phyloP scores from a whole-genome alignment of 1,284 basidiomycete genomes.

The Puccinia polysora region DNA sequence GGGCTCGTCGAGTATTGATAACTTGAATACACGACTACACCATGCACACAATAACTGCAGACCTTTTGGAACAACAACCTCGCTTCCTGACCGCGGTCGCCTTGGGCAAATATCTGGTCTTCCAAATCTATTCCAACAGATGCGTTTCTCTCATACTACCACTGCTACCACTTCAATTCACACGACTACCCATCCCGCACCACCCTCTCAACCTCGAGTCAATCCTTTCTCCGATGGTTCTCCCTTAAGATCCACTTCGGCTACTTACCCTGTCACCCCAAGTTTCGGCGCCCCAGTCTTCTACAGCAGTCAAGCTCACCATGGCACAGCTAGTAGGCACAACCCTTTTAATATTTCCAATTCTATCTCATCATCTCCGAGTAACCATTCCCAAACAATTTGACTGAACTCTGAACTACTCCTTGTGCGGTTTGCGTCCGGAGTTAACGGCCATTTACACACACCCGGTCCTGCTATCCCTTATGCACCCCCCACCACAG shows the following conservation, averaged over 20 bases:
- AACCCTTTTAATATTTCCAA: constrained; percentile 6
- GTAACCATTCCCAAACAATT: neutral
- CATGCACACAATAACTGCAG: neutral
- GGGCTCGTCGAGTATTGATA: constrained; percentile 22
- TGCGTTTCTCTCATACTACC: constrained; percentile 1
- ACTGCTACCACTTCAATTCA: too few relatives aligned
- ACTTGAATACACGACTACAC: constrained; percentile 1
- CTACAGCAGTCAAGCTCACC: constrained; percentile 10
- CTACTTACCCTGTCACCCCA: neutral
- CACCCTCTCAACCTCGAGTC: neutral
- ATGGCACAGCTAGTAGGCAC: neutral
- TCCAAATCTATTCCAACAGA: constrained; percentile 15
- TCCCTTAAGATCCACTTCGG: constrained; percentile 4
- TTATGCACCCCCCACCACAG: neutral
- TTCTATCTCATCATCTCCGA: neutral
- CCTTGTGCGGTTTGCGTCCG: constrained; percentile 4
- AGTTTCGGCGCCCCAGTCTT: neutral
- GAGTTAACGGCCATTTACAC: constrained; percentile 2
- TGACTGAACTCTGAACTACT: neutral
- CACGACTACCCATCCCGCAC: constrained; percentile 4
- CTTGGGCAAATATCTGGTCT: neutral
- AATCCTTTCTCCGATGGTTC: neutral
- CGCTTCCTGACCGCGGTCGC: neutral
- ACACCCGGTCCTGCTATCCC: neutral
- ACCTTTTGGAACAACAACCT: neutral